phyloP scores from a whole-genome alignment of 2,329 filamentous ascomycete genomes.

The Aspergillus sp. region DNA sequence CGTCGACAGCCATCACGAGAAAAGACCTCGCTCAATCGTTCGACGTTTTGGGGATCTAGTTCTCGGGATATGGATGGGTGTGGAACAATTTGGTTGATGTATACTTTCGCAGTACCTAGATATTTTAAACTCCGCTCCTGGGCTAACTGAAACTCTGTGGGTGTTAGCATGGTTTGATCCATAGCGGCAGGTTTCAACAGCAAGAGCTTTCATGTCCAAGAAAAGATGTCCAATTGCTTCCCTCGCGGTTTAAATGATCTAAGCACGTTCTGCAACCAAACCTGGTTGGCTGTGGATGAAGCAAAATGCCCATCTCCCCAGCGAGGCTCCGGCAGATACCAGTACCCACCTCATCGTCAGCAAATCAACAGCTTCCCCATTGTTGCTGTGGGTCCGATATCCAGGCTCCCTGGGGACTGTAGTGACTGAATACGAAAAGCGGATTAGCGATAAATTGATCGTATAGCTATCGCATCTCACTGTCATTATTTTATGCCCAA shows the following conservation, averaged over 20 bases:
- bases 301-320: neutral
- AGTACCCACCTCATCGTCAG: neutral
- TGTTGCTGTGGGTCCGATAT: neutral
- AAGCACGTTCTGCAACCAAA: neutral
- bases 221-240: neutral
- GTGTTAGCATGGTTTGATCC: slow-evolving; percentile 14
- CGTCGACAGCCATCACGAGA: slow-evolving; percentile 20
- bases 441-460: neutral
- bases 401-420: neutral
- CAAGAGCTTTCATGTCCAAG: neutral
- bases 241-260: neutral
- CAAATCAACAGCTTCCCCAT: neutral
- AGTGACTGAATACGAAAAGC: neutral
- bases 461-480: neutral
- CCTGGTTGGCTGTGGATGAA: neutral
- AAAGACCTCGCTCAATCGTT: slow-evolving; percentile 23
- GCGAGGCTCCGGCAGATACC: neutral
- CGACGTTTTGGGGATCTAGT: slow-evolving; percentile 23
- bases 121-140: slow-evolving; percentile 25
- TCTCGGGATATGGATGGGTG: slow-evolving; percentile 15
- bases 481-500: neutral
- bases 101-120: slow-evolving; percentile 23
- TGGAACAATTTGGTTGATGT: slow-evolving; percentile 24
- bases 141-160: slow-evolving; percentile 17
- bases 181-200: neutral